Conservation (phyloP, 331 rosid species). For the Acacia concinna region DNA sequence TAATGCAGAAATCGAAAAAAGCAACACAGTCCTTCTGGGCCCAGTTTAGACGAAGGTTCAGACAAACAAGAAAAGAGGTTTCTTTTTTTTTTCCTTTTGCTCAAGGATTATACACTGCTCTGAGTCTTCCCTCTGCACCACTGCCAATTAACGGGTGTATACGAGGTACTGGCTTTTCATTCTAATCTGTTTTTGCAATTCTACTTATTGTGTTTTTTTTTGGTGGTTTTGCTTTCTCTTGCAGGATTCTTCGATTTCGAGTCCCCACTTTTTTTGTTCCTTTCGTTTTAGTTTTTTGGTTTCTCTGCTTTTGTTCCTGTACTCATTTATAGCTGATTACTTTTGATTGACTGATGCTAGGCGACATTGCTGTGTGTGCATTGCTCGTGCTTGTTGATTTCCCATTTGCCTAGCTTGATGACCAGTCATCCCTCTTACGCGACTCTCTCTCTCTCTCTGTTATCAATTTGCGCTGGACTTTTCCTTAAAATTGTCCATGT, state of each 20-base stretch:
- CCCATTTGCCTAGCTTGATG: not conserved
- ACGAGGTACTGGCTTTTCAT: conserved; percentile 5
- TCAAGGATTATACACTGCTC: conserved; percentile 2
- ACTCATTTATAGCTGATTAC: not conserved
- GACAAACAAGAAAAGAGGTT: conserved; percentile 6
- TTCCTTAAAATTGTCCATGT: not conserved
- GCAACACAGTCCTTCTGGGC: not conserved
- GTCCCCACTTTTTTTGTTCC: not conserved
- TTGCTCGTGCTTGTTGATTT: not conserved
- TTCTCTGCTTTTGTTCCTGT: not conserved
- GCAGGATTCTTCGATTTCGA: not conserved
- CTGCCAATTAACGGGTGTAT: not conserved
- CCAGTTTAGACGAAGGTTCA: not conserved
- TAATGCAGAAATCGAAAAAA: not conserved
- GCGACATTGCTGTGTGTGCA: not conserved
- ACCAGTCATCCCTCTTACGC: not conserved
- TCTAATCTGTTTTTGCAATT: not conserved
- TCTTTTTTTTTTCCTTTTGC: conserved; percentile 18
- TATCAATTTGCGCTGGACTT: not conserved
- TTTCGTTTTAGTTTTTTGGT: not conserved
- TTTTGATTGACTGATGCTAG: not conserved
- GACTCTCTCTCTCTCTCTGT: not conserved
- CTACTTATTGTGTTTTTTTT: not conserved
- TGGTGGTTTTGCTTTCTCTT: not conserved
- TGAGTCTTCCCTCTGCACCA: not conserved